Percentiles rank a stretch among this genome's conserved stretches.
Conservation (phyloP, 164 flowering plant genomes). For the Dillenia turbinata region DNA sequence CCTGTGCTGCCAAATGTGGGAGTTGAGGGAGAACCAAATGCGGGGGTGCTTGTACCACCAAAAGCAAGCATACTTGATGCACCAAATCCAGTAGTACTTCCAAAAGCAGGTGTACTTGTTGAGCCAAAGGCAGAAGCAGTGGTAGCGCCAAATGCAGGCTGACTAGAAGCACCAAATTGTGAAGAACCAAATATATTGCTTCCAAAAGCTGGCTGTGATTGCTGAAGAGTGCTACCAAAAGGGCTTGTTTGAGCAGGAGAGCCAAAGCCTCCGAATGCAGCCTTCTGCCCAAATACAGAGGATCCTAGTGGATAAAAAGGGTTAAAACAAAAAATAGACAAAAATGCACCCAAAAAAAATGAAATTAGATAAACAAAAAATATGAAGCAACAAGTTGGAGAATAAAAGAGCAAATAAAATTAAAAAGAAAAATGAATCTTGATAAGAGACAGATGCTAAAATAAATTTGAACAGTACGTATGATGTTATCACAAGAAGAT, state of each 20-base stretch:
- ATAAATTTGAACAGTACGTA: no score
- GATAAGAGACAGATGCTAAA: no score
- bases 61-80: constrained; percentile 53
- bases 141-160: constrained; percentile 74
- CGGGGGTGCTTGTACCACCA: constrained; percentile 52
- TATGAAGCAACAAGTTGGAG: no score
- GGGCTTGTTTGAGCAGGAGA: constrained; percentile 71
- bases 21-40: constrained; percentile 41
- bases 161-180: no score
- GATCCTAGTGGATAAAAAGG: constrained; percentile 38
- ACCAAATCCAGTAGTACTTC: constrained; percentile 53
- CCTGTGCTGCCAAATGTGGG: constrained; percentile 44
- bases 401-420: no score
- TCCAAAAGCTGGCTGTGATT: constrained; percentile 83
- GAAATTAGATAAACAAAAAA: no score
- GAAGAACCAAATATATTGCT: no score
- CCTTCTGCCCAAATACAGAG: constrained; percentile 75
- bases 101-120: constrained; percentile 65
- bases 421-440: no score
- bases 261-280: constrained; percentile 89
- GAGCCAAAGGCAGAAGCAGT: constrained; percentile 62
- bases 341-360: no score
- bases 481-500: no score
- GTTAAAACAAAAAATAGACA: not conserved
- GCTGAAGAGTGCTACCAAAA: constrained; percentile 82